Evolutionary conservation across 163 green algal genomes (phyloP).

Genomic region (Coccomyxa subellipsoidea): DNA sequence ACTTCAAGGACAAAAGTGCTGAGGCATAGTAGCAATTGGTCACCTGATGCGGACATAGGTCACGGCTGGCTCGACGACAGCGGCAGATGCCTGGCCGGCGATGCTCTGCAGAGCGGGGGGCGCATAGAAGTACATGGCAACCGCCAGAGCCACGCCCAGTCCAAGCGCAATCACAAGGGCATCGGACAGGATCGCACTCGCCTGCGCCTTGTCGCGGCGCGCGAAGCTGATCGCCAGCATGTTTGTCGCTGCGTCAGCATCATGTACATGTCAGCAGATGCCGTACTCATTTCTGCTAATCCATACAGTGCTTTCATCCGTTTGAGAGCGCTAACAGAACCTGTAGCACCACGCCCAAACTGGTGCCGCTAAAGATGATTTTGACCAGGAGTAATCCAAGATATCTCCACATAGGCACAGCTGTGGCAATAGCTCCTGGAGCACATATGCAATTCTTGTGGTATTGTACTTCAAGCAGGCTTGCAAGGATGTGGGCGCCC

Average conservation of each 20-base stretch:
- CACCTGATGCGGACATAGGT: constrained; percentile 23
- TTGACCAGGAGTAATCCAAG: too few relatives aligned
- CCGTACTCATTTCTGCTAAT: too few relatives aligned
- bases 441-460: neutral
- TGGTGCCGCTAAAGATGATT: too few relatives aligned
- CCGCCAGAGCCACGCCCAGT: constrained; percentile 9
- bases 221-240: constrained; percentile 35
- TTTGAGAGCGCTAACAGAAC: too few relatives aligned
- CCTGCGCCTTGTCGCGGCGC: neutral
- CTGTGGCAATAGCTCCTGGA: too few relatives aligned
- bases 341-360: too few relatives aligned
- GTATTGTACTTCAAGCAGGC: neutral
- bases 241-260: constrained; percentile 25
- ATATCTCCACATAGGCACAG: too few relatives aligned
- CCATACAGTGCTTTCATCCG: too few relatives aligned
- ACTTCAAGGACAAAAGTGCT: neutral
- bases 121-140: constrained; percentile 8
- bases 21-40: neutral
- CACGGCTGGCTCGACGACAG: constrained; percentile 7
- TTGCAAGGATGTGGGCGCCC: neutral
- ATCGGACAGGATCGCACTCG: constrained; percentile 10
- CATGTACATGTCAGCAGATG: too few relatives aligned
- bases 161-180: constrained; percentile 12
- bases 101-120: neutral
- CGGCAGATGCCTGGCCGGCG: constrained; percentile 4